Evolutionary conservation across 1,284 basidiomycete genomes (phyloP).

Genomic region (Apiotrichum gracile): DNA sequence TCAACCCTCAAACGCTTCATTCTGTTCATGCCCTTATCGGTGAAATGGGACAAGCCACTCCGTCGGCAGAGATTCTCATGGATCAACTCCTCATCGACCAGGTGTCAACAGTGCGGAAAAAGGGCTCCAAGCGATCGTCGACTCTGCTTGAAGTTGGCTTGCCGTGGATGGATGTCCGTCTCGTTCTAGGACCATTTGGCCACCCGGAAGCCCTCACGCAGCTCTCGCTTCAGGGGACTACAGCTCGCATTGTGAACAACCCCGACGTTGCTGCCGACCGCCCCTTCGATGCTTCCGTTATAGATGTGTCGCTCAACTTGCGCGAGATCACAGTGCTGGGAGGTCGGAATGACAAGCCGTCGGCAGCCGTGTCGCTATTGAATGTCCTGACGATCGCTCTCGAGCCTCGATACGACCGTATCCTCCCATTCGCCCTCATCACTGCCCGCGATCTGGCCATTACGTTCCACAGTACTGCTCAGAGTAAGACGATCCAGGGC

Average conservation of each 20-base stretch:
- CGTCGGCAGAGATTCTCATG: conserved; percentile 4
- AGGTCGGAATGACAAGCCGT: not conserved
- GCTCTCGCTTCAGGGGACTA: not conserved
- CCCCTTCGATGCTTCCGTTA: not conserved
- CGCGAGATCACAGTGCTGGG: not conserved
- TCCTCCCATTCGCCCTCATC: conserved; percentile 4
- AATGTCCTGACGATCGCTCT: conserved; percentile 6
- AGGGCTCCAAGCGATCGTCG: not conserved
- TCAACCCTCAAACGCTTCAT: conserved; percentile 7
- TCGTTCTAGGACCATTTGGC: conserved; percentile 4
- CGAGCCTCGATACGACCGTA: not conserved
- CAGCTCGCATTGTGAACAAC: conserved; percentile 4
- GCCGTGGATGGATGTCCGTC: conserved; percentile 6
- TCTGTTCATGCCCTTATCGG: conserved; percentile 1
- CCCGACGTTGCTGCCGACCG: not conserved
- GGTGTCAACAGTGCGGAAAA: conserved; percentile 5
- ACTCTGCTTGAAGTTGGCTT: conserved; percentile 11
- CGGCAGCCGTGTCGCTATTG: conserved; percentile 2
- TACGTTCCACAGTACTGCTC: not conserved
- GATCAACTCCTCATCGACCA: conserved; percentile 10
- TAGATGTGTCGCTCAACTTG: not conserved
- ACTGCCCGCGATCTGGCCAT: not conserved
- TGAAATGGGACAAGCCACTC: not conserved
- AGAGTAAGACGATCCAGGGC: conserved; percentile 3
- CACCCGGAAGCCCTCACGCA: conserved; percentile 2